Conservation (phyloP, 1,139 yeast genomes). For the Candida sanyaensis region DNA sequence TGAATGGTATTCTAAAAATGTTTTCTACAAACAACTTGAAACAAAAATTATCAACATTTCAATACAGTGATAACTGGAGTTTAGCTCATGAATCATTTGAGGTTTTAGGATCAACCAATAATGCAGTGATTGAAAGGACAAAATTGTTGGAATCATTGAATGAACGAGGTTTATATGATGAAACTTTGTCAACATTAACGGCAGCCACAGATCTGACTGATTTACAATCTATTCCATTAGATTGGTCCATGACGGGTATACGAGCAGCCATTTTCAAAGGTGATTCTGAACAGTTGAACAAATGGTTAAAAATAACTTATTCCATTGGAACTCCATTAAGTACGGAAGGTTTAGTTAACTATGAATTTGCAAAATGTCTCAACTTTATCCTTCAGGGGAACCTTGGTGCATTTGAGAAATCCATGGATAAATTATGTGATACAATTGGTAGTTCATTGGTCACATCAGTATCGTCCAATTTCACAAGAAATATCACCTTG, state of each 20-base stretch:
- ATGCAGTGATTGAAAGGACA: constrained; percentile 32
- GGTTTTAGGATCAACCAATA: constrained; percentile 53
- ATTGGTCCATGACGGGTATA: constrained; percentile 68
- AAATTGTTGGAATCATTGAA: constrained; percentile 40
- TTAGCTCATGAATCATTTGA: constrained; percentile 86
- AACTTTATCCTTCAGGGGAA: constrained; percentile 39
- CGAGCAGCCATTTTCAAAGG: constrained; percentile 76
- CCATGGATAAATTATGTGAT: constrained; percentile 53
- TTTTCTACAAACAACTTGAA: constrained; percentile 70
- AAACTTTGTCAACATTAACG: constrained; percentile 37
- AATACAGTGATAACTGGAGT: constrained; percentile 85
- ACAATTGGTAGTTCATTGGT: constrained; percentile 65
- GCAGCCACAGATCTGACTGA: constrained; percentile 28
- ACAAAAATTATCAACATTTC: constrained; percentile 77
- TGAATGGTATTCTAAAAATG: constrained; percentile 80
- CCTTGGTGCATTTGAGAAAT: constrained; percentile 27
- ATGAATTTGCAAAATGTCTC: constrained; percentile 66
- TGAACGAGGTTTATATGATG: constrained; percentile 46
- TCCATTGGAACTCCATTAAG: constrained; percentile 45
- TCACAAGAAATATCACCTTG: constrained; percentile 55
- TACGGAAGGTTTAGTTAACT: constrained; percentile 58
- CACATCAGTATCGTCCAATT: constrained; percentile 60
- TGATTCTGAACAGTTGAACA: constrained; percentile 47
- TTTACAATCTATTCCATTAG: constrained; percentile 35
- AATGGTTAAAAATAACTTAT: constrained; percentile 53